Evolutionary conservation across 192 early-diverging fungal species (phyloP), one percentile per base, ranked within the genome.

Genomic region (Lunasporangiospora selenospora): DNA sequence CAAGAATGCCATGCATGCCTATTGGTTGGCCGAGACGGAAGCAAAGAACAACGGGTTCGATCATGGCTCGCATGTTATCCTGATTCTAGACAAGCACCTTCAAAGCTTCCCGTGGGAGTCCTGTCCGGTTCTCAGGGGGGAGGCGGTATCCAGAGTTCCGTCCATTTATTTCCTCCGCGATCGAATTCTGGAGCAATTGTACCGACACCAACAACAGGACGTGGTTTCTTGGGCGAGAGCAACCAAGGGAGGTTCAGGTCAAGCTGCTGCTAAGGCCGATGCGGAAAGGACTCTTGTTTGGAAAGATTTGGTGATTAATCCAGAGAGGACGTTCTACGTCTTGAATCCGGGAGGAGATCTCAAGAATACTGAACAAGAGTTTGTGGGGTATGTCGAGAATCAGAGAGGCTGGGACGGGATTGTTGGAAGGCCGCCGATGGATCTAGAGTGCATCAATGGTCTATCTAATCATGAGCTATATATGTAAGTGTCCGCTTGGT

Each of bases 321-420:
- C 62, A 1, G 26, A 66, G 19, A 84, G 76, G 2, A 80, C 83
- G 2, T 94, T 82, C 67, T 99, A 95, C 69, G 76, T 98, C 15
- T 77, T 99, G 18, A 99, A 99, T 79, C 98, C 98, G 1, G 87
- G 83, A 21, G 89, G 88, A 16, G 95, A 99, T 63, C 73, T 99
- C 55, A 77, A 73, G 39, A 80, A 83, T 42, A 99, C 98, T 2
- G 90, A 98, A 73, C 53, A 81, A 1, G 82, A 83, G 53, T 98
- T 98, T 80, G 79, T 84, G 57, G 23, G 54, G 7, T 62, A 76
- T 40, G 70, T 93, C 18, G 31, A 82, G 44, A 78, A 62, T 67
- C 77, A 65, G 30, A n/a, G 47, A 13, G 58, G 54, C 3, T 99
- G 94, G 95, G 61, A 81, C 15, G 96, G 96, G 1, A 48, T 89